Evolutionary conservation across 257 asterid species (phyloP), one percentile per base, ranked within the genome.

Genomic region (Penstemon davidsonii): DNA sequence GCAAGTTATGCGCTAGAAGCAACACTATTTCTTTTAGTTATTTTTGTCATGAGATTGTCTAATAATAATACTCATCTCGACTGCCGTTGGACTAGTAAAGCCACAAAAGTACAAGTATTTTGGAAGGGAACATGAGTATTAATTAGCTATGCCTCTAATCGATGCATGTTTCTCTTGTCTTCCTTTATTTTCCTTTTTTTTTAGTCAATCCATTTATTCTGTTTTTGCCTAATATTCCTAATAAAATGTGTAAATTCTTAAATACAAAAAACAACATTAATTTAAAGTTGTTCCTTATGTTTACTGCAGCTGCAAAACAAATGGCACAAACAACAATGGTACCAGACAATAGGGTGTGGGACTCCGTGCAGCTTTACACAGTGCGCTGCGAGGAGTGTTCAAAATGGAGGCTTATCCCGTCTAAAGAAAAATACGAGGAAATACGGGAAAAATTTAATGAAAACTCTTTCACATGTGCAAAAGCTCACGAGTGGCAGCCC

Each of bases 401-500:
- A 5, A 86, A 92, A 77, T 92, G 95, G 97, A 81, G 97, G 79
- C 81, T 87, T 56, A 80, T 89, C 46, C 96, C 96, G 4, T 68
- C 87, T 5, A 88, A 86, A 72, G 82, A 88, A 43, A 87, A 81
- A 60, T 92, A 92, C 3, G 96, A 92, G 58, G 86, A 88, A 58
- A 92, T 92, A 71, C 63, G 97, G 66, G 93, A 83, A 43, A 75
- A 40, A 36, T 82, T 90, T 9, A 67, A 76, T 36, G 87, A 88
- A 67, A 38, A 67, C 8, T 78, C 88, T 52, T 92, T 92, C 66
- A 8, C 64, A 15, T 92, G 95, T 66, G 89, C 86, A 72, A 75
- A 67, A 9, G 93, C 89, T 57, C 80, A 85, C 8, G 87, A 83
- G 55, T 92, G 98, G 98, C 75, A 74, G 40, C 92, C 96, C 18